These are phyloP conservation scores for Alternaria triticina DNA, from an alignment of 2,329 filamentous ascomycete species.

Conservation along the genomic window DNA sequence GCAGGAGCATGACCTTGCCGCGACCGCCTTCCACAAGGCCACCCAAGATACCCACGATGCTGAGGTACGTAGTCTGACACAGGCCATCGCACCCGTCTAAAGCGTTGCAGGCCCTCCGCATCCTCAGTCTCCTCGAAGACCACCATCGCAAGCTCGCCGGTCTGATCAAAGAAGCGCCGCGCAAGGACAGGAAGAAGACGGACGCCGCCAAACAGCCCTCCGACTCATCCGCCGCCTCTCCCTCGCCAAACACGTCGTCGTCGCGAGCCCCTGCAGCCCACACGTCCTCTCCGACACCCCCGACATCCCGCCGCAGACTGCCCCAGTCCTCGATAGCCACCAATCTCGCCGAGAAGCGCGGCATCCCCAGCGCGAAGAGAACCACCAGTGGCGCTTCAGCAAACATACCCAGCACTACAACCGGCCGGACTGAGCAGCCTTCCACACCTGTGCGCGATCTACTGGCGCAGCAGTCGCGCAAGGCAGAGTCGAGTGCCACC, in stretches of 20 bases:
- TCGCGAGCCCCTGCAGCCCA: conserved; percentile 38
- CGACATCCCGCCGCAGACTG: conserved; percentile 53
- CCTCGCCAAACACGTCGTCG: conserved; percentile 25
- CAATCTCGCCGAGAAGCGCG: conserved; percentile 84
- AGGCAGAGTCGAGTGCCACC: conserved; percentile 26
- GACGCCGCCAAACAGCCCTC: conserved; percentile 12
- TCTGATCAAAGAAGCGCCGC: conserved; percentile 72
- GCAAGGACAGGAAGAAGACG: conserved; percentile 34
- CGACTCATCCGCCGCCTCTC: conserved; percentile 16
- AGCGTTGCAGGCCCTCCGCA: conserved; percentile 72
- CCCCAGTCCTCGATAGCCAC: conserved; percentile 84
- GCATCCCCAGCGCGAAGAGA: conserved; percentile 67
- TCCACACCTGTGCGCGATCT: conserved; percentile 42
- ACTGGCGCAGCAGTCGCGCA: conserved; percentile 40
- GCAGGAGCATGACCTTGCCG: conserved; percentile 86
- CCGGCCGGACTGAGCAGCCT: conserved; percentile 52
- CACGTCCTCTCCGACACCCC: conserved; percentile 46
- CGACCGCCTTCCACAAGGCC: conserved; percentile 85
- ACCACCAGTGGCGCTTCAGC: conserved; percentile 74
- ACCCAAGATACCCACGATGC: conserved; percentile 71
- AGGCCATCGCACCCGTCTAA: conserved; percentile 25
- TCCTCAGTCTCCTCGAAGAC: conserved; percentile 81
- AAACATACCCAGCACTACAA: conserved; percentile 75
- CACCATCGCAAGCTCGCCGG: conserved; percentile 86
- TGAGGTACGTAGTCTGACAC: conserved; percentile 52